phyloP scores from a whole-genome alignment of 805 yeast species.

The Priceomyces melissophilus region DNA sequence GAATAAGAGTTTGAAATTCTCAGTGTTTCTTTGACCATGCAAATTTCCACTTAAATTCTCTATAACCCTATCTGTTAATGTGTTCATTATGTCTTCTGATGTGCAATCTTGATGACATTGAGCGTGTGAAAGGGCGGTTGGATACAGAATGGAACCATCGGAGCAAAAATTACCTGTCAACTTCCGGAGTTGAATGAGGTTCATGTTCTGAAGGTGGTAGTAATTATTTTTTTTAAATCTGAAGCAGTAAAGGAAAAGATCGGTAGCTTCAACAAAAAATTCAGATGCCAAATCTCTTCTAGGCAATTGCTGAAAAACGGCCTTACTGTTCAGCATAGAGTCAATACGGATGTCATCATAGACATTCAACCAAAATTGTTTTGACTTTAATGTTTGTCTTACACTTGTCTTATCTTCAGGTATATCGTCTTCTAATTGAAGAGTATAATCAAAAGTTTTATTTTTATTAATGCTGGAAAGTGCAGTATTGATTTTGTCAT shows the following conservation, averaged over 20 bases:
- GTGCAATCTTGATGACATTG: neutral
- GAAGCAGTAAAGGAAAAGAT: conserved; percentile 18
- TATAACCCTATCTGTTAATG: conserved; percentile 7
- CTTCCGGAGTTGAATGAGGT: neutral
- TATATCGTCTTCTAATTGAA: neutral
- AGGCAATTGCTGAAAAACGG: conserved; percentile 17
- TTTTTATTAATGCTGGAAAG: neutral
- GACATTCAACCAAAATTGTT: conserved; percentile 27
- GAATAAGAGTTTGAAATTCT: conserved; percentile 10
- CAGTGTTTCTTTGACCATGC: conserved; percentile 3
- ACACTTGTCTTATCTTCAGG: conserved; percentile 1
- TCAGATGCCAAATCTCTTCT: conserved; percentile 13
- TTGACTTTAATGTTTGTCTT: conserved; percentile 12
- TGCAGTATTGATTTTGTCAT: neutral
- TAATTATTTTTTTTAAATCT: neutral
- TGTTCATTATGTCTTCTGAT: neutral
- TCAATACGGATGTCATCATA: conserved; percentile 27
- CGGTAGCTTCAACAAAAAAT: conserved; percentile 21
- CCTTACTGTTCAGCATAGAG: conserved; percentile 11
- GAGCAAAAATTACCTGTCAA: neutral
- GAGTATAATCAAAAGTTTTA: neutral
- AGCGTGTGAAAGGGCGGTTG: neutral
- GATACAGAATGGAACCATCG: neutral
- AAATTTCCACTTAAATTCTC: conserved; percentile 14
- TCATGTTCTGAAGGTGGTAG: neutral